phyloP scores from a whole-genome alignment of 2,329 filamentous ascomycete genomes.

The Albophoma yamanashiensis region DNA sequence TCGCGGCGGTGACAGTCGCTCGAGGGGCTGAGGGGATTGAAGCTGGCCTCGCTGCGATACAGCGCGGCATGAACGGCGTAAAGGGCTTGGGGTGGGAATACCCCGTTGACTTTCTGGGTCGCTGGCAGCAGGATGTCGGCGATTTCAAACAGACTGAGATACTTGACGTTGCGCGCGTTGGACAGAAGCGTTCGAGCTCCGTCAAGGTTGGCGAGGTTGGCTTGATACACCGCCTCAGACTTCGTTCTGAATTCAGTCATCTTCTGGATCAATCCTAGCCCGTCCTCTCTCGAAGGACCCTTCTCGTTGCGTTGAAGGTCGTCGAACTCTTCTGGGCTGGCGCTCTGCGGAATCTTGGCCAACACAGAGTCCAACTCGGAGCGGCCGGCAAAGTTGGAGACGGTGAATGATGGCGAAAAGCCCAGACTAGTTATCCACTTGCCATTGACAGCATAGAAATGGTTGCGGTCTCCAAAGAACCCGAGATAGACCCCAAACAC shows the following conservation, averaged over 20 bases:
- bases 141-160: constrained; percentile 41
- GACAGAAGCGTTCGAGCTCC: constrained; percentile 30
- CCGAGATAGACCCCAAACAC: constrained; percentile 44
- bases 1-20: constrained; percentile 36
- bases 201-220: constrained; percentile 36
- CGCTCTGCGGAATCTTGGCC: constrained; percentile 16
- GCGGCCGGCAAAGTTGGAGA: constrained; percentile 32
- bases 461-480: constrained; percentile 35
- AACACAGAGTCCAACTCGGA: constrained; percentile 30
- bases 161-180: constrained; percentile 22
- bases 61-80: constrained; percentile 64
- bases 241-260: constrained; percentile 35
- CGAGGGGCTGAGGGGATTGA: constrained; percentile 40
- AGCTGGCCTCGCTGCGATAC: constrained; percentile 46
- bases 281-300: constrained; percentile 33
- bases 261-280: constrained; percentile 30
- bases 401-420: constrained; percentile 36
- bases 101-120: constrained; percentile 20
- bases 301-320: constrained; percentile 20
- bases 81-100: constrained; percentile 37
- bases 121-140: constrained; percentile 31
- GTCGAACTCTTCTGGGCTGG: constrained; percentile 18
- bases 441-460: constrained; percentile 43
- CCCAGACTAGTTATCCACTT: constrained; percentile 33
- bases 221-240: constrained; percentile 34